These are phyloP conservation scores for Vickermania spadyakhi DNA, from an alignment of 208 protist genomes.

Conservation along the genomic window DNA sequence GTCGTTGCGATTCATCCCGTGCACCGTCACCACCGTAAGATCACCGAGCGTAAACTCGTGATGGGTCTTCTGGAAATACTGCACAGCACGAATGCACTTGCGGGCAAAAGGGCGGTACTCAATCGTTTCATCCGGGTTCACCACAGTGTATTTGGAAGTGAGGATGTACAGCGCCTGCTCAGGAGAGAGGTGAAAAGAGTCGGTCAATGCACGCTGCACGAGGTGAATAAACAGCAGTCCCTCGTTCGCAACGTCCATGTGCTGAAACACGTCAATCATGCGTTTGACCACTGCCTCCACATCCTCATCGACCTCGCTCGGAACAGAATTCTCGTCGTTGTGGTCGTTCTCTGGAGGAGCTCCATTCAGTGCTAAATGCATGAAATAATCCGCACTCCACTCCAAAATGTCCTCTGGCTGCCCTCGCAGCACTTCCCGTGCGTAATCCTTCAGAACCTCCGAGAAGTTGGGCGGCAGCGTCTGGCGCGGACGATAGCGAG, in stretches of 20 bases:
- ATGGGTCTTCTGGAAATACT: slow-evolving; percentile 60
- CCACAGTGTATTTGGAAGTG: slow-evolving; percentile 27
- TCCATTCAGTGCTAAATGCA: slow-evolving; percentile 64
- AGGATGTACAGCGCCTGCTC: slow-evolving; percentile 79
- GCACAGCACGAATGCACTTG: slow-evolving; percentile 39
- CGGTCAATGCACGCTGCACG: slow-evolving; percentile 37
- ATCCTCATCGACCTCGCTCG: slow-evolving; percentile 8
- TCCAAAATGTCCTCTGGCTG: slow-evolving; percentile 88
- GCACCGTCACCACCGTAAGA: slow-evolving; percentile 44
- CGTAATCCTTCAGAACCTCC: slow-evolving; percentile 87
- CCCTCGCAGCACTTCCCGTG: slow-evolving; percentile 86
- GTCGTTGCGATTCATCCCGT: slow-evolving; percentile 71
- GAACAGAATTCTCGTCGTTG: slow-evolving; percentile 10
- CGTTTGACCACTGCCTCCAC: slow-evolving; percentile 18
- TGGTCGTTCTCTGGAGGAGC: slow-evolving; percentile 48
- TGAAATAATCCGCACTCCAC: slow-evolving; percentile 91
- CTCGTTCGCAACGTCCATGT: slow-evolving; percentile 24
- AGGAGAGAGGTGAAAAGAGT: slow-evolving; percentile 44
- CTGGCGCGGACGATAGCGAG: slow-evolving; percentile 83
- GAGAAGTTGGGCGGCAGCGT: slow-evolving; percentile 81
- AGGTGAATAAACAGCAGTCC: slow-evolving; percentile 38
- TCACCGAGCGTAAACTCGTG: slow-evolving; percentile 38
- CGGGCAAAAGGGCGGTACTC: slow-evolving; percentile 58
- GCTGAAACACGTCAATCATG: slow-evolving; percentile 44
- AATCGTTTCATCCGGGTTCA: slow-evolving; percentile 37